Base-by-base conservation (phyloP, 2,329 filamentous ascomycete genomes). In the Sarocladiaceae sp. region DNA sequence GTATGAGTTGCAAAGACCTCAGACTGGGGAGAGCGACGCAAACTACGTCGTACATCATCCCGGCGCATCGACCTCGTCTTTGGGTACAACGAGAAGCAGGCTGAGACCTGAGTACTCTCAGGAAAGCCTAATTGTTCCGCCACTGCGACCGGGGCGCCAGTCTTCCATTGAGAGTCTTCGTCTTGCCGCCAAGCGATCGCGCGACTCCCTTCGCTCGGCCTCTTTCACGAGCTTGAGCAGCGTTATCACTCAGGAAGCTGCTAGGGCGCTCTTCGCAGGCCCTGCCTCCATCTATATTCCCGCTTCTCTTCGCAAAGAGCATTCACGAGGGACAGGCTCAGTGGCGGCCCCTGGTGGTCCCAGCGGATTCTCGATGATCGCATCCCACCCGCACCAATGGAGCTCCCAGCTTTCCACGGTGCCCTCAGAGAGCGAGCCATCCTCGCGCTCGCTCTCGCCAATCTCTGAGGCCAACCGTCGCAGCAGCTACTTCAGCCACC, bases 361-460 rank as follows among this genome's bases (percentile, higher is more conserved):
- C 13, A 43, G 26, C 19, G 40, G 40, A 23, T 27, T 16, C 18
- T 43, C 40, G 27, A 43, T 43, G 40, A 43, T 43, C 27, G 21
- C 32, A 18, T 32, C 68, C 37, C 60, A 68, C 47, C 68, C 71
- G 45, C 76, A 80, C 55, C 75, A 76, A 69, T 82, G 78, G 77
- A 80, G 77, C 60, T 74, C 75, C 34, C 77, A 80, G 59, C 67
- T 82, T 33, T 83, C 80, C 31, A 80, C 78, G 34, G 78, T 83
- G 48, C 66, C 74, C 59, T 82, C 79, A 26, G 79, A 80, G 57
- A 76, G 74, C 55, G 79, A 83, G 50, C 66, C 67, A 31, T 66
- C 62, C 13, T 76, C 75, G 18, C 69, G 70, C 11, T 67, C 72
- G 9, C 65, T 69, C 43, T 75, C 72, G 4, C 56, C 65, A 5